Evolutionary conservation across 805 yeast species (phyloP).

Genomic region (Ogataea nakhonphanomensis): DNA sequence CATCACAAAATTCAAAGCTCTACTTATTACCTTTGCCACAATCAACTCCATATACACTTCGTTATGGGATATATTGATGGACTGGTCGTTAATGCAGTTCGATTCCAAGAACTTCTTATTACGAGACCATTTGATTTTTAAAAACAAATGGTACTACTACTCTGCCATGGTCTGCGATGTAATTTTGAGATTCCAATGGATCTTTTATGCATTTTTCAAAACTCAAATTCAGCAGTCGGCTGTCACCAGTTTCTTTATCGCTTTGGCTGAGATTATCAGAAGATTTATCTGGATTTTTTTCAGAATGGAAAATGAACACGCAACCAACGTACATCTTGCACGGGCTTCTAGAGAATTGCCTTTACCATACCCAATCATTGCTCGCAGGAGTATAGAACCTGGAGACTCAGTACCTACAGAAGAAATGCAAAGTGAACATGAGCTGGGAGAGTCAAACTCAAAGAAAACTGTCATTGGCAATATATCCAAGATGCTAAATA

Average conservation of each 20-base stretch:
- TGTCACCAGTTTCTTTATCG: conserved; percentile 76
- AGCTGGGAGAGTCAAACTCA: background rate
- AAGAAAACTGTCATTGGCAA: conserved; percentile 34
- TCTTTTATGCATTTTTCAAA: conserved; percentile 79
- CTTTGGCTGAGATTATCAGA: conserved; percentile 75
- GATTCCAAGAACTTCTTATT: conserved; percentile 54
- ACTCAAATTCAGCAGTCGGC: conserved; percentile 83
- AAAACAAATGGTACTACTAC: conserved; percentile 62
- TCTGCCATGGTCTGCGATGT: conserved; percentile 71
- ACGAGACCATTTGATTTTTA: conserved; percentile 68
- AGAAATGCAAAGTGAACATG: background rate
- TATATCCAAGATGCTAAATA: conserved; percentile 55
- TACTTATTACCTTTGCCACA: conserved; percentile 70
- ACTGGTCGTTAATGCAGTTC: conserved; percentile 84
- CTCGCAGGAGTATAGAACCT: conserved; percentile 16
- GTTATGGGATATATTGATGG: conserved; percentile 92
- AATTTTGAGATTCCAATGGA: conserved; percentile 83
- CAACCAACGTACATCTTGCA: conserved; percentile 79
- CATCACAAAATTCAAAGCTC: conserved; percentile 41
- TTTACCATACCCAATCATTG: conserved; percentile 62
- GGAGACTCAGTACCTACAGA: background rate
- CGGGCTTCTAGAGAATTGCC: conserved; percentile 87
- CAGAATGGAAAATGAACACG: conserved; percentile 95
- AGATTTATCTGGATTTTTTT: conserved; percentile 87
- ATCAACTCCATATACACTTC: conserved; percentile 68